These are phyloP conservation scores for Cyclotella distinguenda DNA, from an alignment of 108 stramenopile genomes.

Conservation along the genomic window DNA sequence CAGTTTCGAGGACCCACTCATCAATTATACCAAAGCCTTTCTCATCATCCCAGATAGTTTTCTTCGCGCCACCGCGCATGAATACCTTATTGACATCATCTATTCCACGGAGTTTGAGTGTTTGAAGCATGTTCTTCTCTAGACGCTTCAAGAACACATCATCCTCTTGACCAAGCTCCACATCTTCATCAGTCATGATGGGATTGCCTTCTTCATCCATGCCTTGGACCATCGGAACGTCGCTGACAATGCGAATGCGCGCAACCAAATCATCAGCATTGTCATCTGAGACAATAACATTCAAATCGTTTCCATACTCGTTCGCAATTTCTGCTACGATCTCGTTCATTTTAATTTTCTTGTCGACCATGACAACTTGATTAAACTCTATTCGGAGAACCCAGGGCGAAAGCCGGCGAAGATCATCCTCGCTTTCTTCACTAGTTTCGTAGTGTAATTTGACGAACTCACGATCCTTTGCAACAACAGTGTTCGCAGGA, in stretches of 20 bases:
- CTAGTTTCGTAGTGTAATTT: slow-evolving; percentile 89
- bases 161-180: slow-evolving; percentile 86
- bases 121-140: slow-evolving; percentile 88
- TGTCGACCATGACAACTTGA: slow-evolving; percentile 84
- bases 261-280: slow-evolving; percentile 90
- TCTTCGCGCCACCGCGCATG: slow-evolving; percentile 87
- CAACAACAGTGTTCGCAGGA: slow-evolving; percentile 84
- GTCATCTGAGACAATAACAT: slow-evolving; percentile 91
- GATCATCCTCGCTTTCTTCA: slow-evolving; percentile 83
- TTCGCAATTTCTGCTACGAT: slow-evolving; percentile 77
- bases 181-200: slow-evolving; percentile 61
- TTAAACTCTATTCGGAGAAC: slow-evolving; percentile 95
- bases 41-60: slow-evolving; percentile 85
- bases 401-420: slow-evolving; percentile 92
- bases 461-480: slow-evolving; percentile 90
- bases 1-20: slow-evolving; percentile 97
- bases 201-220: slow-evolving; percentile 79
- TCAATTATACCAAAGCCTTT: slow-evolving; percentile 76
- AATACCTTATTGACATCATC: slow-evolving; percentile 95
- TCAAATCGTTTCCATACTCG: slow-evolving; percentile 86
- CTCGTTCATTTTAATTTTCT: slow-evolving; percentile 89
- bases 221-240: slow-evolving; percentile 66
- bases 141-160: slow-evolving; percentile 92
- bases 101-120: slow-evolving; percentile 90
- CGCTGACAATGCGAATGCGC: slow-evolving; percentile 90